Evolutionary conservation across 208 protist genomes (phyloP).

Genomic region (Crithidia brevicula): DNA sequence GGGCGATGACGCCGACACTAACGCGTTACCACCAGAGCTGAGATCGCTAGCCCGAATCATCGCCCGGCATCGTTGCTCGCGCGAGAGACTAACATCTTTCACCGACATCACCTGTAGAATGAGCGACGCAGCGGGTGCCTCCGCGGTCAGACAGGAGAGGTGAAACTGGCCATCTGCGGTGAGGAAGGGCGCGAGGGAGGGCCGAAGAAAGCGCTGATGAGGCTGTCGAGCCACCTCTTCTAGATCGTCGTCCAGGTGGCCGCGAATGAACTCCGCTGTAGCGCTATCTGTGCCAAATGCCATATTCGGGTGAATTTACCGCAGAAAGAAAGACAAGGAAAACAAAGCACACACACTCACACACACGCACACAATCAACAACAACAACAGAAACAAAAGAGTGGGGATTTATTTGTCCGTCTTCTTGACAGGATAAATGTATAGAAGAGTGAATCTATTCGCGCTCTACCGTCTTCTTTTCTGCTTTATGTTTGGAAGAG

Average conservation of each 20-base stretch:
- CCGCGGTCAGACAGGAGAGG: not conserved
- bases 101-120: slow-evolving; percentile 67
- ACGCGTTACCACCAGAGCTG: too few species aligned
- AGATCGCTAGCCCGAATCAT: slow-evolving; percentile 26
- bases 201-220: slow-evolving; percentile 17
- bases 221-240: slow-evolving; percentile 41
- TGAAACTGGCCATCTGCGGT: slow-evolving; percentile 12
- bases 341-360: too few species aligned
- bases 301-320: not conserved
- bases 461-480: too few species aligned
- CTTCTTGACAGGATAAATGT: too few species aligned
- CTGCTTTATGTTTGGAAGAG: too few species aligned
- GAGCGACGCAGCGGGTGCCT: slow-evolving; percentile 5
- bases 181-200: slow-evolving; percentile 26
- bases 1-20: too few species aligned
- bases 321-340: too few species aligned
- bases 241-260: slow-evolving; percentile 55
- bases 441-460: too few species aligned
- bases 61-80: slow-evolving; percentile 51
- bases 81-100: slow-evolving; percentile 60
- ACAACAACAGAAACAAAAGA: too few species aligned
- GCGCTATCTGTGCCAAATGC: slow-evolving; percentile 20
- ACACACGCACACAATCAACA: too few species aligned
- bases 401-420: too few species aligned
- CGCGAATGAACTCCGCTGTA: slow-evolving; percentile 38